phyloP scores from a whole-genome alignment of 805 yeast species.

The Sugiyamaella valdiviana region DNA sequence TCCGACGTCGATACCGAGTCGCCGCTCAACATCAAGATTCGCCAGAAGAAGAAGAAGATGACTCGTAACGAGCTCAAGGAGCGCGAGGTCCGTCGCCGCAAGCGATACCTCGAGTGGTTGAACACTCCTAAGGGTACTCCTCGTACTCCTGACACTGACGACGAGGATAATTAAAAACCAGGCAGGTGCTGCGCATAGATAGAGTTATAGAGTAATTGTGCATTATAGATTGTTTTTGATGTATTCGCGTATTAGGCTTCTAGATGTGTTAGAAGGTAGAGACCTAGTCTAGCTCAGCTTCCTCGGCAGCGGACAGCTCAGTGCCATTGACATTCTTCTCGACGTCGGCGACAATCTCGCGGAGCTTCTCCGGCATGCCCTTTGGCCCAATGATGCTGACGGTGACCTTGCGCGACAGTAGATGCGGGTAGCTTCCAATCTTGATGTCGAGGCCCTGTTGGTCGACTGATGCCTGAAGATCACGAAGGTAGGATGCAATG shows the following conservation, averaged over 20 bases:
- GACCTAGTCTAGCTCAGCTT: conserved; percentile 35
- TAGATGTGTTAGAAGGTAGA: too few species aligned
- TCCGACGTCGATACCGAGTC: conserved; percentile 66
- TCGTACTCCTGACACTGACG: conserved; percentile 88
- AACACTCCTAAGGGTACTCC: conserved; percentile 98
- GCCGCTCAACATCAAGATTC: conserved; percentile 93
- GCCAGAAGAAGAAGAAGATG: conserved; percentile 90
- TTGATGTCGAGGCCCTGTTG: conserved; percentile 41
- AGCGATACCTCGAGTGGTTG: conserved; percentile 91
- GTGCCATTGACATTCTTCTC: conserved; percentile 46
- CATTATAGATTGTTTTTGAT: conserved; percentile 3
- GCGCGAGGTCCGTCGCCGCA: conserved; percentile 88
- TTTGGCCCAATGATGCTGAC: conserved; percentile 65
- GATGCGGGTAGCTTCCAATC: conserved; percentile 83
- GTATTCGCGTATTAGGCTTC: too few species aligned
- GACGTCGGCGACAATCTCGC: conserved; percentile 42
- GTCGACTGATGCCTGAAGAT: conserved; percentile 42
- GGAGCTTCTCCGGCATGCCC: conserved; percentile 35
- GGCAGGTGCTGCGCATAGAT: not conserved
- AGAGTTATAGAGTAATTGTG: not conserved
- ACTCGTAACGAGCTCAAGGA: conserved; percentile 93
- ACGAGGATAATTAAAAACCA: conserved; percentile 52
- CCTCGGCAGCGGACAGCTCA: conserved; percentile 54
- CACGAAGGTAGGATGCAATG: conserved; percentile 57
- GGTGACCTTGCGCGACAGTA: conserved; percentile 55